phyloP scores from a whole-genome alignment of 1,139 yeast species.

The Suhomyces bolitotheri region DNA sequence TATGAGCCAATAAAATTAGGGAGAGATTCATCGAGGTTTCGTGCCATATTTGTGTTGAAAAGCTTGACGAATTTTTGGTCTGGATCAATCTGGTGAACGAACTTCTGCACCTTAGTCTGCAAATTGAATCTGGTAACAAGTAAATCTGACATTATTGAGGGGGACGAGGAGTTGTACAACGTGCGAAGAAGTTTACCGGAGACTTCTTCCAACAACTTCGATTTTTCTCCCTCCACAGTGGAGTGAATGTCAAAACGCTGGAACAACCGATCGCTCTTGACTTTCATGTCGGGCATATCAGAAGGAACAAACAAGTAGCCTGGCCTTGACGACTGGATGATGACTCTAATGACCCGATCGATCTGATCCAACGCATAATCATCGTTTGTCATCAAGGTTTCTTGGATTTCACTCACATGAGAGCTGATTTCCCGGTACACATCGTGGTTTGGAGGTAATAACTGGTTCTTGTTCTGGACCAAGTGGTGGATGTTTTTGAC shows the following conservation, averaged over 20 bases:
- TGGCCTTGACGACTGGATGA: slow-evolving; percentile 64
- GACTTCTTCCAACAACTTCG: slow-evolving; percentile 34
- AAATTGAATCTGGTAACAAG: slow-evolving; percentile 58
- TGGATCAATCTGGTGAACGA: slow-evolving; percentile 42
- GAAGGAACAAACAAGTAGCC: slow-evolving; percentile 78
- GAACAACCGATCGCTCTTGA: slow-evolving; percentile 35
- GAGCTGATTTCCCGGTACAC: slow-evolving; percentile 63
- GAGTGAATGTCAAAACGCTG: slow-evolving; percentile 21
- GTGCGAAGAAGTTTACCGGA: slow-evolving; percentile 48
- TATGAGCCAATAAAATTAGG: slow-evolving; percentile 65
- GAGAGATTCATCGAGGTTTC: slow-evolving; percentile 61
- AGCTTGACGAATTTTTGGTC: slow-evolving; percentile 26
- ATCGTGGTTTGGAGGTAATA: slow-evolving; percentile 54
- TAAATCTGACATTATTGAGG: slow-evolving; percentile 68
- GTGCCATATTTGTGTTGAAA: slow-evolving; percentile 45
- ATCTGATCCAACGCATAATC: slow-evolving; percentile 48
- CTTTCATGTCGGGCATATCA: slow-evolving; percentile 57
- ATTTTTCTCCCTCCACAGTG: slow-evolving; percentile 11
- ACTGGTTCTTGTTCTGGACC: slow-evolving; percentile 54
- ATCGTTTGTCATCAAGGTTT: slow-evolving; percentile 50
- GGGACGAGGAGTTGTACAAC: slow-evolving; percentile 53
- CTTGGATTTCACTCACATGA: slow-evolving; percentile 59
- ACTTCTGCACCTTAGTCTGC: slow-evolving; percentile 38
- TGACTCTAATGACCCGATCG: slow-evolving; percentile 61
- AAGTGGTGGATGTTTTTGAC: slow-evolving; percentile 63